Percentiles rank a stretch among this genome's conserved stretches.
Conservation (phyloP, 176 grass and related monocot species). For the Alloteropsis semialata region DNA sequence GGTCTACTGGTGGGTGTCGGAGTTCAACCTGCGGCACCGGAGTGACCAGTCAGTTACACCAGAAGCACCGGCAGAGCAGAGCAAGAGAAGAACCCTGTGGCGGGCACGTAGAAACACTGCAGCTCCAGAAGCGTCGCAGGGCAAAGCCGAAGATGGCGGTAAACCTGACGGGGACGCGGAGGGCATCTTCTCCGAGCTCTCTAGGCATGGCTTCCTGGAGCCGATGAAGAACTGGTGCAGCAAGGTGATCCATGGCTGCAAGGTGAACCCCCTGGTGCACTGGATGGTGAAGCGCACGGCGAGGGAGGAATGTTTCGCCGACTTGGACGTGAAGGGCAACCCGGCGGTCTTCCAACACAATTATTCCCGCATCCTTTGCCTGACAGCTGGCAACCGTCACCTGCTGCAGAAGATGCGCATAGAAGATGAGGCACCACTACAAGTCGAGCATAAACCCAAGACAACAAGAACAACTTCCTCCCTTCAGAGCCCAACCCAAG, state of each 20-base stretch:
- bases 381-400: not conserved
- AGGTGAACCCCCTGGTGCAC: conserved; percentile 50
- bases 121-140: not conserved
- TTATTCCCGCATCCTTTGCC: conserved; percentile 30
- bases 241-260: conserved; percentile 40
- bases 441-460: not conserved
- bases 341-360: not conserved
- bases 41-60: not conserved
- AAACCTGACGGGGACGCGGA: not conserved
- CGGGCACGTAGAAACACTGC: not conserved
- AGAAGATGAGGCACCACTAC: not conserved
- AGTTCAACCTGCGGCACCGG: not conserved
- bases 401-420: not conserved
- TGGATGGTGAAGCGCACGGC: conserved; percentile 48
- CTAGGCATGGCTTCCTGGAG: conserved; percentile 31
- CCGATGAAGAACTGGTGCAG: conserved; percentile 33
- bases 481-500: not conserved
- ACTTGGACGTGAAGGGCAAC: not conserved
- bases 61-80: not conserved
- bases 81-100: not conserved
- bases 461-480: not conserved
- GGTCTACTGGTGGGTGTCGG: conserved; percentile 44
- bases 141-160: not conserved
- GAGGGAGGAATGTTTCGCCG: not conserved
- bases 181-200: not conserved